These are phyloP conservation scores for Talaromyces sp. DNA, from an alignment of 2,329 filamentous ascomycete genomes.

Conservation along the genomic window DNA sequence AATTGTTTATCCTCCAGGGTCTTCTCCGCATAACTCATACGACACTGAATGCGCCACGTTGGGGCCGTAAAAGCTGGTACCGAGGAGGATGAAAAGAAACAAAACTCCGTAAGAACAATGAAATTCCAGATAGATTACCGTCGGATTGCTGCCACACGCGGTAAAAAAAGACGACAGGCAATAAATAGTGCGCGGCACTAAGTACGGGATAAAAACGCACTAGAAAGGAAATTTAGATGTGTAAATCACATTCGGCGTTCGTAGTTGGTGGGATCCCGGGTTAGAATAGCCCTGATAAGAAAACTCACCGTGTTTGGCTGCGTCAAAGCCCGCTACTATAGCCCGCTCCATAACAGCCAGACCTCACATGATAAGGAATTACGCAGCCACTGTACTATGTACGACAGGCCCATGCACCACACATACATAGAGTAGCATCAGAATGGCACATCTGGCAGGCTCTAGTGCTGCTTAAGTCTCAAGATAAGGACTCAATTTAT, in stretches of 20 bases:
- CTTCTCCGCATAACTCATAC: slow-evolving; percentile 3
- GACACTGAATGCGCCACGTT: background rate
- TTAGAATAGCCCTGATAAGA: background rate
- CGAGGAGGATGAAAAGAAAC: background rate
- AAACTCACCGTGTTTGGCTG: background rate
- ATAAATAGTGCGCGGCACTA: background rate
- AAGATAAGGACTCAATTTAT: background rate
- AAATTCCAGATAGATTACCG: background rate
- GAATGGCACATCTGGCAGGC: too few relatives aligned
- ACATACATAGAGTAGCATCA: slow-evolving; percentile 2
- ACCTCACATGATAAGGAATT: background rate
- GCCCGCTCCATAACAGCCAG: background rate
- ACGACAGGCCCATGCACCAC: background rate
- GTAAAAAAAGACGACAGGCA: background rate
- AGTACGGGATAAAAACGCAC: background rate
- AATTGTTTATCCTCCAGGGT: background rate
- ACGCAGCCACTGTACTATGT: background rate
- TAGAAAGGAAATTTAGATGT: background rate
- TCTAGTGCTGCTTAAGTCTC: background rate
- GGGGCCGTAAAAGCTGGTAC: background rate
- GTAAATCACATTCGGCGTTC: background rate
- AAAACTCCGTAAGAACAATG: background rate
- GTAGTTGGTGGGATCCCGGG: background rate
- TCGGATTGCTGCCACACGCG: background rate
- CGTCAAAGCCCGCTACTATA: background rate